phyloP scores from a whole-genome alignment of 2,329 filamentous ascomycete genomes.

The Xylariaceae sp. region DNA sequence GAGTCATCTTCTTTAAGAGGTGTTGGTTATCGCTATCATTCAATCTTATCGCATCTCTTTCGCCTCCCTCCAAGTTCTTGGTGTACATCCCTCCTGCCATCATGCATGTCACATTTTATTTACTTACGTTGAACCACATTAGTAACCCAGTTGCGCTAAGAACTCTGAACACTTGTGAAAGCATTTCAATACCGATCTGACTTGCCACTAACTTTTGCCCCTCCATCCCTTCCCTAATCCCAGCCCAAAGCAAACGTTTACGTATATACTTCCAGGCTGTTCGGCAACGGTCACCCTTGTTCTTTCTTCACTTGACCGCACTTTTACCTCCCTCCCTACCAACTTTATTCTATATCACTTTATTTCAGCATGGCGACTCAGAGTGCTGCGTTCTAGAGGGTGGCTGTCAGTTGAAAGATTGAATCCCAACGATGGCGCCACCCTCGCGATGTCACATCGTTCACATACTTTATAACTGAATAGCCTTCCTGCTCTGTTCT shows the following conservation, averaged over 20 bases:
- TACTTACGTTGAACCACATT: too few relatives aligned
- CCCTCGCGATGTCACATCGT: slow-evolving; percentile 42
- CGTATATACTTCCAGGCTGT: slow-evolving; percentile 14
- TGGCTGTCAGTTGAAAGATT: slow-evolving; percentile 38
- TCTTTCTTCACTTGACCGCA: slow-evolving; percentile 4
- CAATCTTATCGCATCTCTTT: too few relatives aligned
- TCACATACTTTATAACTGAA: slow-evolving; percentile 13
- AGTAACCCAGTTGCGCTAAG: too few relatives aligned
- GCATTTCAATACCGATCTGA: not conserved
- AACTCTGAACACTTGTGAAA: not conserved
- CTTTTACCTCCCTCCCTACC: slow-evolving; percentile 9
- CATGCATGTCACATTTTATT: too few relatives aligned
- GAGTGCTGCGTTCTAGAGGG: slow-evolving; percentile 49
- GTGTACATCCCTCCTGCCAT: too few relatives aligned
- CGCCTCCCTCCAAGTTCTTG: too few relatives aligned
- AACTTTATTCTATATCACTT: slow-evolving; percentile 1
- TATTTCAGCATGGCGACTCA: slow-evolving; percentile 39
- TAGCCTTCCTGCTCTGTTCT: too few relatives aligned
- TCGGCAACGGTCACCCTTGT: slow-evolving; percentile 6
- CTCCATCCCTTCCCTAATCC: slow-evolving; percentile 2
- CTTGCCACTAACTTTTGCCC: slow-evolving; percentile 15
- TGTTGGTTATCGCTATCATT: too few relatives aligned
- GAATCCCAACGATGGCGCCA: slow-evolving; percentile 50
- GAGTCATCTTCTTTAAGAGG: too few relatives aligned
- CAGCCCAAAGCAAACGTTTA: not conserved